These are phyloP conservation scores for Ophiostoma australiae DNA, from an alignment of 2,329 filamentous ascomycete species.

Conservation along the genomic window DNA sequence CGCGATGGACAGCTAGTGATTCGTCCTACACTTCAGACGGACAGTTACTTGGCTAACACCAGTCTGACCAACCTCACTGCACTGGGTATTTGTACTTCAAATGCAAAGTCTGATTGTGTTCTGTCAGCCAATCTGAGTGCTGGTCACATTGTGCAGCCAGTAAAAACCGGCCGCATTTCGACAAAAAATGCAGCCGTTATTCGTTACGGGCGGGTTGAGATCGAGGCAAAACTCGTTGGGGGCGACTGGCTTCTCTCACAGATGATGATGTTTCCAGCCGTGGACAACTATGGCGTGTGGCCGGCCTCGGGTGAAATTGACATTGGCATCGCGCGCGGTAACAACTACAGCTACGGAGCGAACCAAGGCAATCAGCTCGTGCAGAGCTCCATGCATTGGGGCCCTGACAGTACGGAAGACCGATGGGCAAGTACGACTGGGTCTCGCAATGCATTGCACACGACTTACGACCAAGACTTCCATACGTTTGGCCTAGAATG, in stretches of 20 bases:
- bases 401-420: slow-evolving; percentile 23
- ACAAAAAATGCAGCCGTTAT: slow-evolving; percentile 26
- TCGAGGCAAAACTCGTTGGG: slow-evolving; percentile 25
- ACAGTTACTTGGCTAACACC: slow-evolving; percentile 17
- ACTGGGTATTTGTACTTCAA: slow-evolving; percentile 22
- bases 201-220: slow-evolving; percentile 24
- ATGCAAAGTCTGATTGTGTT: slow-evolving; percentile 14
- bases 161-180: slow-evolving; percentile 23
- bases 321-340: slow-evolving; percentile 23
- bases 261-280: slow-evolving; percentile 24
- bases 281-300: slow-evolving; percentile 25
- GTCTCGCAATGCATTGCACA: slow-evolving; percentile 19
- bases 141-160: slow-evolving; percentile 24
- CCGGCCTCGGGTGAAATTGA: slow-evolving; percentile 26
- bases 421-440: slow-evolving; percentile 23
- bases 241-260: slow-evolving; percentile 28
- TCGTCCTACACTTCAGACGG: slow-evolving; percentile 20
- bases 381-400: slow-evolving; percentile 25
- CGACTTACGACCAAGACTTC: slow-evolving; percentile 19
- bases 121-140: slow-evolving; percentile 17
- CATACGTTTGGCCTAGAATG: slow-evolving; percentile 26
- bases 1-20: slow-evolving; percentile 25
- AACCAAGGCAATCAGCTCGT: slow-evolving; percentile 20
- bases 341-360: slow-evolving; percentile 23
- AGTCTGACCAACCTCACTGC: slow-evolving; percentile 34